Evolutionary conservation across 2,329 filamentous ascomycete species (phyloP).

Genomic region (Paraphoma sp.): DNA sequence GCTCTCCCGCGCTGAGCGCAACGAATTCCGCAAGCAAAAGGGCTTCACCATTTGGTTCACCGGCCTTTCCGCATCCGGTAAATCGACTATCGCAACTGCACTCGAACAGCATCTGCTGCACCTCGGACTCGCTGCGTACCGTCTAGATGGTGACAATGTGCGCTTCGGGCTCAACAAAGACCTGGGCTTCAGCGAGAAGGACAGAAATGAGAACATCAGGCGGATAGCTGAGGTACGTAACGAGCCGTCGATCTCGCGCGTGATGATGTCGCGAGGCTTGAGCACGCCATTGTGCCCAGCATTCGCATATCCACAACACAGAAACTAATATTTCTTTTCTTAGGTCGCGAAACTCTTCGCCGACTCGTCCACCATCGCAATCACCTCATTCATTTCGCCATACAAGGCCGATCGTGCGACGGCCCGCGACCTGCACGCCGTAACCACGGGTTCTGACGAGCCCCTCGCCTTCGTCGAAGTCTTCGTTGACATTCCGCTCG

Average conservation of each 20-base stretch:
- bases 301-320: neutral
- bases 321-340: conserved; percentile 1
- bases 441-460: conserved; percentile 60
- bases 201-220: conserved; percentile 97
- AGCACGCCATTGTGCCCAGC: conserved; percentile 23
- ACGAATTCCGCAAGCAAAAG: conserved; percentile 76
- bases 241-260: neutral
- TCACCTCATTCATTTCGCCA: conserved; percentile 97
- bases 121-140: conserved; percentile 81
- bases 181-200: conserved; percentile 89
- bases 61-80: conserved; percentile 92
- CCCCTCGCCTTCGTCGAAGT: conserved; percentile 91
- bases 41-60: conserved; percentile 99
- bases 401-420: conserved; percentile 86
- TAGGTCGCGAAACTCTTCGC: conserved; percentile 95
- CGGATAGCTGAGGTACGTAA: conserved; percentile 78
- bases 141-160: conserved; percentile 97
- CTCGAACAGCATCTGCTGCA: conserved; percentile 97
- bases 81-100: conserved; percentile 95
- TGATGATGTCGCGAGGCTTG: conserved; percentile 2
- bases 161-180: conserved; percentile 98
- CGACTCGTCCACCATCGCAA: conserved; percentile 83
- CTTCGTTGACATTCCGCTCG: conserved; percentile 87
- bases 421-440: conserved; percentile 80
- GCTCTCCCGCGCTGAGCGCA: conserved; percentile 79